phyloP scores from a whole-genome alignment of 2,329 filamentous ascomycete species.

The Colletotrichum theobromicola region DNA sequence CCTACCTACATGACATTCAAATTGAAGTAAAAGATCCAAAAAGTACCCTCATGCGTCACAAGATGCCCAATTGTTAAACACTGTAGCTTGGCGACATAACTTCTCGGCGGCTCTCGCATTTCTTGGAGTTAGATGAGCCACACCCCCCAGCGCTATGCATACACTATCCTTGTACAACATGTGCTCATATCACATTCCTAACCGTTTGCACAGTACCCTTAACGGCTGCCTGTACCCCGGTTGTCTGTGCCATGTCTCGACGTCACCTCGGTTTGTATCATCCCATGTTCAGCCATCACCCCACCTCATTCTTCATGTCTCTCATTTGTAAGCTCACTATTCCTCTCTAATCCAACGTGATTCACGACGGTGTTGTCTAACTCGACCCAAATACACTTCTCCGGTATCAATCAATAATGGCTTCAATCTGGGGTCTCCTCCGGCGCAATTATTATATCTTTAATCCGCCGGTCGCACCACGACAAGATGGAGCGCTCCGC shows the following conservation, averaged over 20 bases:
- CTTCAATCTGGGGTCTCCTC: slow-evolving; percentile 6
- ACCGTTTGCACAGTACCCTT: background rate
- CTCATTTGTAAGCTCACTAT: background rate
- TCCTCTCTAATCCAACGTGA: background rate
- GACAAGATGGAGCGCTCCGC: slow-evolving; percentile 29
- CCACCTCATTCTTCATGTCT: background rate
- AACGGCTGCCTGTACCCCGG: background rate
- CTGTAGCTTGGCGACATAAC: background rate
- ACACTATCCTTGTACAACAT: background rate
- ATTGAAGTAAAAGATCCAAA: slow-evolving; percentile 12
- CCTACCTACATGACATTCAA: slow-evolving; percentile 14
- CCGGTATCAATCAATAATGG: background rate
- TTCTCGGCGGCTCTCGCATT: background rate
- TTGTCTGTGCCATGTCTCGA: background rate
- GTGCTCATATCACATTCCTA: background rate
- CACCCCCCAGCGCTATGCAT: background rate
- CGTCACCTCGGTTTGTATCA: background rate
- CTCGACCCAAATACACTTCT: background rate
- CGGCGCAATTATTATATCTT: slow-evolving; percentile 4
- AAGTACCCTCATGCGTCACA: background rate
- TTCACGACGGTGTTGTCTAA: background rate
- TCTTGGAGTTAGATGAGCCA: background rate
- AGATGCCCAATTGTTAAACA: background rate
- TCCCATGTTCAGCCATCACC: background rate
- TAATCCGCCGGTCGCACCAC: background rate